Conservation (phyloP, 352 stramenopile species). For the Blastocystis sp. region DNA sequence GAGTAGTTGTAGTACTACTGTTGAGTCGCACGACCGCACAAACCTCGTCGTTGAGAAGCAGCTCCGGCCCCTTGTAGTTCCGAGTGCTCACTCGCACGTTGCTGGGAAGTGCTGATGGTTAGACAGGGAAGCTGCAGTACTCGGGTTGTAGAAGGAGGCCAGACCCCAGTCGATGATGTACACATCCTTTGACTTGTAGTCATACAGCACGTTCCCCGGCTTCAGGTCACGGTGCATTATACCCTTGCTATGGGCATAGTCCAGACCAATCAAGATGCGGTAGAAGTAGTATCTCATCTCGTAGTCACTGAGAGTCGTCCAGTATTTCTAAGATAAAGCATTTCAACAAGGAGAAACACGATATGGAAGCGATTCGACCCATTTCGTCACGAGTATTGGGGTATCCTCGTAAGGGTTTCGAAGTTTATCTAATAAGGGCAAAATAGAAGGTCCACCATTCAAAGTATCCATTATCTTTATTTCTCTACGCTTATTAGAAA, state of each 20-base stretch:
- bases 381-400: constrained; percentile 92
- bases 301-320: neutral
- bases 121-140: neutral
- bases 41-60: constrained; percentile 70
- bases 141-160: constrained; percentile 95
- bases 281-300: constrained; percentile 92
- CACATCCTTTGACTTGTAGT: constrained; percentile 93
- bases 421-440: constrained; percentile 95
- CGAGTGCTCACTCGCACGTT: constrained; percentile 94
- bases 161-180: constrained; percentile 98
- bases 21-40: constrained; percentile 72
- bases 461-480: constrained; percentile 99
- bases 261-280: constrained; percentile 85
- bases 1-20: constrained; percentile 99
- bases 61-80: constrained; percentile 97
- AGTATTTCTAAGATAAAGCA: constrained; percentile 78
- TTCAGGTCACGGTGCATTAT: constrained; percentile 99
- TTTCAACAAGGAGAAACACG: constrained; percentile 93
- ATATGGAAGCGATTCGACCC: constrained; percentile 82
- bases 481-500: constrained; percentile 66
- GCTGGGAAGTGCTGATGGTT: neutral
- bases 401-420: constrained; percentile 95
- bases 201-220: constrained; percentile 98
- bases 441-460: constrained; percentile 92
- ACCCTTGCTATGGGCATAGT: constrained; percentile 97